Conservation (phyloP, 345 rosid species). For the Pseudoturritis turrita region DNA sequence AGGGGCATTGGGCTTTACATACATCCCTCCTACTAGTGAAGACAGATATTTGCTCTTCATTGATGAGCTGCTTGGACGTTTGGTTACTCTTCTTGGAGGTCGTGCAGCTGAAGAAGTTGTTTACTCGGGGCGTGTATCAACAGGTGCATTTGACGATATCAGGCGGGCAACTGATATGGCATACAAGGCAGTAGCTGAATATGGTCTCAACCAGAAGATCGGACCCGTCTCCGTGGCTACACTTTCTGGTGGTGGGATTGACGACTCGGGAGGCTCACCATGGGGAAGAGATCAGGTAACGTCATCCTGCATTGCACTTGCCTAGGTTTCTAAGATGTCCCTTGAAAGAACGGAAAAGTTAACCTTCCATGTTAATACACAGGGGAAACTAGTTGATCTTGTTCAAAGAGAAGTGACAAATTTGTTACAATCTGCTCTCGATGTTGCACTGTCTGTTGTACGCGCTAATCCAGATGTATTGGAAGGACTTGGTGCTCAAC, state of each 20-base stretch:
- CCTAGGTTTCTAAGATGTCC: background rate
- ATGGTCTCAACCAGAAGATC: constrained; percentile 81
- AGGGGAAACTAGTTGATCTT: constrained; percentile 92
- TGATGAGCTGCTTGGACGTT: constrained; percentile 88
- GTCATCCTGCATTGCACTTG: background rate
- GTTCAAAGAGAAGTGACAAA: constrained; percentile 85
- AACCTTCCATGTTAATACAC: constrained; percentile 12
- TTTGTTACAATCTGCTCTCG: constrained; percentile 72
- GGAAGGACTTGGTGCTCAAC: constrained; percentile 91
- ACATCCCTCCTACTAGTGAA: constrained; percentile 73
- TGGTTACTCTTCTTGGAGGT: constrained; percentile 97
- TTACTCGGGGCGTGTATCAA: constrained; percentile 86
- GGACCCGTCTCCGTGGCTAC: constrained; percentile 88
- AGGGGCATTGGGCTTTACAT: constrained; percentile 93
- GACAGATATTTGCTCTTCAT: constrained; percentile 91
- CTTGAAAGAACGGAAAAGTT: background rate
- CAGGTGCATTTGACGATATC: constrained; percentile 96
- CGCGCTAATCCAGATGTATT: constrained; percentile 82
- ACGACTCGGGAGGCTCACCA: constrained; percentile 62
- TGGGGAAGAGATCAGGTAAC: constrained; percentile 94
- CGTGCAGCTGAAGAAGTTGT: constrained; percentile 97
- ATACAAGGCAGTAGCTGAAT: constrained; percentile 94
- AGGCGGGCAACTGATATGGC: constrained; percentile 95
- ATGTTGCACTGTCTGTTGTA: constrained; percentile 70
- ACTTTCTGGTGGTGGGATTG: constrained; percentile 82